Conservation (phyloP, 2,329 filamentous ascomycete genomes). For the Pyrenophora teres region DNA sequence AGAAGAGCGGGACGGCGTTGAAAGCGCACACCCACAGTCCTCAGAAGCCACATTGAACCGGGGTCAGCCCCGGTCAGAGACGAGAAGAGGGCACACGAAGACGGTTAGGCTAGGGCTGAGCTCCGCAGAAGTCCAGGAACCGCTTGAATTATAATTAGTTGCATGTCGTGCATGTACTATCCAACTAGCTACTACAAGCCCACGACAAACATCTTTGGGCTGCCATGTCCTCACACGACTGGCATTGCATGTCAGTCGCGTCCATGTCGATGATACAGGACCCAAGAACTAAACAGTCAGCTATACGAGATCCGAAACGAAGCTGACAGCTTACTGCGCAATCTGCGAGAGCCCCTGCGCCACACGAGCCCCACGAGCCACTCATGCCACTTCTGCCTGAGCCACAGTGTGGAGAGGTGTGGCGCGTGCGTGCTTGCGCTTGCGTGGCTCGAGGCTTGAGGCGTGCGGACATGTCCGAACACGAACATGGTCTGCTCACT, state of each 20-base stretch:
- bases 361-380: not conserved
- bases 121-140: conserved; percentile 6
- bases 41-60: conserved; percentile 1
- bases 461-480: too few relatives aligned
- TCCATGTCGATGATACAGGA: not conserved
- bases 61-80: not conserved
- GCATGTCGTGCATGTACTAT: conserved; percentile 15
- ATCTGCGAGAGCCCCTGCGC: conserved; percentile 6
- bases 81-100: conserved; percentile 1
- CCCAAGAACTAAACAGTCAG: not conserved
- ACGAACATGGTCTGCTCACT: too few relatives aligned
- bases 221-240: too few relatives aligned
- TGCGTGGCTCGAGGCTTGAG: not conserved
- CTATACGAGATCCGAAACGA: conserved; percentile 6
- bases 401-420: conserved; percentile 13
- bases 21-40: conserved; percentile 3
- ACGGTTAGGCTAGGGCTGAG: conserved; percentile 16
- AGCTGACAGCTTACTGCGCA: conserved; percentile 12
- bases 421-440: conserved; percentile 4
- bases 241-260: too few relatives aligned
- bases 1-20: conserved; percentile 14
- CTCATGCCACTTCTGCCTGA: not conserved
- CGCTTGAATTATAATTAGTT: not conserved
- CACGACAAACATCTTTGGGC: not conserved
- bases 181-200: conserved; percentile 1